Conservation (phyloP, 148 eudicot genomes). For the Camellia sinensis region DNA sequence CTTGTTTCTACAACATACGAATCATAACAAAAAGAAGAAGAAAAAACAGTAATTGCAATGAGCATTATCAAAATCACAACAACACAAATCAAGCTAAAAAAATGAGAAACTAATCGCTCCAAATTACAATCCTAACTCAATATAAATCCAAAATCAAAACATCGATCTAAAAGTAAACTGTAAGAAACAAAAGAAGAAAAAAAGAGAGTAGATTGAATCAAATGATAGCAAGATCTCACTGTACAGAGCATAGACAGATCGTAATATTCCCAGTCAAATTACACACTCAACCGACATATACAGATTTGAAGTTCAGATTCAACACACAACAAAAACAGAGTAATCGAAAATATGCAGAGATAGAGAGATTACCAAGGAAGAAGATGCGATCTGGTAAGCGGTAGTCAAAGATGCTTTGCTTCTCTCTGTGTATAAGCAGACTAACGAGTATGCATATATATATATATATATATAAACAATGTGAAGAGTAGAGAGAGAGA, state of each 20-base stretch:
- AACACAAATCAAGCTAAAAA: background rate
- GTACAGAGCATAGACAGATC: background rate
- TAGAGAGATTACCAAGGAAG: constrained; percentile 12
- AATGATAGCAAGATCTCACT: constrained; percentile 5
- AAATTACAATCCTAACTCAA: too few relatives aligned
- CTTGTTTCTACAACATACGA: background rate
- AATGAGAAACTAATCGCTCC: too few relatives aligned
- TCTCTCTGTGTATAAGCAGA: background rate
- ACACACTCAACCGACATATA: background rate
- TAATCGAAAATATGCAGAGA: background rate
- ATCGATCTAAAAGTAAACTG: background rate
- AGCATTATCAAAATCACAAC: background rate
- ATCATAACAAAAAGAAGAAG: background rate
- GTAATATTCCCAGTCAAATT: background rate
- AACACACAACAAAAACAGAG: too few relatives aligned
- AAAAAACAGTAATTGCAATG: background rate
- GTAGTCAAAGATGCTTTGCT: constrained; percentile 10
- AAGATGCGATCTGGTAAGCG: background rate
- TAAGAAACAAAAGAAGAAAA: background rate
- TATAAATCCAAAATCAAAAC: too few relatives aligned
- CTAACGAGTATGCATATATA: background rate
- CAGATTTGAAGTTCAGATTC: constrained; percentile 3
- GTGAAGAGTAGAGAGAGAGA: background rate
- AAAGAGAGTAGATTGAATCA: too few relatives aligned
- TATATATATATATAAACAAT: background rate